Evolutionary conservation across 73 alveolate species (phyloP), one percentile per base, ranked within the genome.

Genomic region (Paramecium pentaurelia): DNA sequence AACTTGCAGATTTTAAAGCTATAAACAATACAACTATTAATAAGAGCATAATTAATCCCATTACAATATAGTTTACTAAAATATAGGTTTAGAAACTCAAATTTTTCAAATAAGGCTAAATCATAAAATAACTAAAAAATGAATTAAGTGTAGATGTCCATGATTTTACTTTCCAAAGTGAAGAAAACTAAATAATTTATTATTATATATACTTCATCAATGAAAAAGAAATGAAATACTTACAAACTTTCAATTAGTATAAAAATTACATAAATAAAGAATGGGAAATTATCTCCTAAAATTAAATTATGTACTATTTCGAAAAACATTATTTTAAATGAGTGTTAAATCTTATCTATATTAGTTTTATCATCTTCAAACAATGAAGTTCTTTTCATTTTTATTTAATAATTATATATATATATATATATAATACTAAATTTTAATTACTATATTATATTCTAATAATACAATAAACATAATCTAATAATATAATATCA

Each of bases 61-160:
- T 87, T 5, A 87, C 86, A 37, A 87, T 77, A 64, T 87, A 87
- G 47, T 38, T 59, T 47, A 58, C 88, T n/a, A 87, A 51, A n/a
- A 87, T 87, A 59, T 49, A 64, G 27, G 83, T 49, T 64, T 40
- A 34, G 71, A 87, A 87, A 27, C 59, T 37, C 16, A 73, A 36
- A 34, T 40, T 37, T 60, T 32, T 60, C 60, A 87, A 64, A 28
- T 87, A 87, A 20, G 93, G 93, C 28, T 40, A 68, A 42, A 87
- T 30, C 86, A 87, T 64, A 38, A 87, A 87, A 45, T 60, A 87
- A 60, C 93, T 87, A 87, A 87, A 87, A 73, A 87, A 87, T 22
- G 54, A 30, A 27, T 87, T n/a, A 2, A 87, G 60, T 12, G 59
- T 77, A 18, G 38, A 34, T 8, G 93, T 59, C 36, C 83, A 73